Percentiles rank a stretch among this genome's conserved stretches.
phyloP scores from a whole-genome alignment of 495 filamentous ascomycete genomes.

The Neurospora sp. region DNA sequence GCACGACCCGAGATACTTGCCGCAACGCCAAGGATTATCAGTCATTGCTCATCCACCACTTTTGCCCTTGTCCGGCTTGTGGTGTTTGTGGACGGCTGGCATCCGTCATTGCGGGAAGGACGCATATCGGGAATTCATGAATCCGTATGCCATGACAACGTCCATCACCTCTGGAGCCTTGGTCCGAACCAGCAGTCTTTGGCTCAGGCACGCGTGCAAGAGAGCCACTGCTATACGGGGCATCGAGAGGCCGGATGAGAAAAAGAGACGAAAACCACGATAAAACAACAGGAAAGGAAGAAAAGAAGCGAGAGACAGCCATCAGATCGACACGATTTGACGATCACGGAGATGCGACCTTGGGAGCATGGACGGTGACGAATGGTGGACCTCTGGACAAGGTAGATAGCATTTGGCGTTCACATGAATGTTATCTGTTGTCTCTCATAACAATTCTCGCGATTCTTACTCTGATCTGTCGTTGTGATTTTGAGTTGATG shows the following conservation, averaged over 20 bases:
- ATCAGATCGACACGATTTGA: not conserved
- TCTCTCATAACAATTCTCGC: not conserved
- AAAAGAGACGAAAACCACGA: not conserved
- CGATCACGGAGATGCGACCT: not conserved
- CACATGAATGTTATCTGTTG: not conserved
- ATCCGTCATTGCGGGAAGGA: not conserved
- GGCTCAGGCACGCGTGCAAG: not conserved
- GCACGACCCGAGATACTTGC: not conserved
- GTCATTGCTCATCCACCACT: not conserved
- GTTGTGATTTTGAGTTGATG: not conserved
- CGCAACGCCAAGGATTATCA: not conserved
- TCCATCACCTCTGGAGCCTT: not conserved
- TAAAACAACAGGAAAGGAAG: not conserved
- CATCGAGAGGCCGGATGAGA: not conserved
- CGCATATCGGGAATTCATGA: not conserved
- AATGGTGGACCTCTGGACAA: not conserved
- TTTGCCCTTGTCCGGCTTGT: not conserved
- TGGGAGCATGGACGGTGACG: not conserved
- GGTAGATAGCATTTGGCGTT: not conserved
- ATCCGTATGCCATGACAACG: not conserved
- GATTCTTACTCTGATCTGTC: not conserved
- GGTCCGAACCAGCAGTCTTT: not conserved
- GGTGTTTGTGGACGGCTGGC: not conserved
- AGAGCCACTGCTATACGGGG: not conserved
- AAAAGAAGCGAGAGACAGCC: not conserved